phyloP scores from a whole-genome alignment of 2,329 filamentous ascomycete genomes.

The Scytalidium sp. region DNA sequence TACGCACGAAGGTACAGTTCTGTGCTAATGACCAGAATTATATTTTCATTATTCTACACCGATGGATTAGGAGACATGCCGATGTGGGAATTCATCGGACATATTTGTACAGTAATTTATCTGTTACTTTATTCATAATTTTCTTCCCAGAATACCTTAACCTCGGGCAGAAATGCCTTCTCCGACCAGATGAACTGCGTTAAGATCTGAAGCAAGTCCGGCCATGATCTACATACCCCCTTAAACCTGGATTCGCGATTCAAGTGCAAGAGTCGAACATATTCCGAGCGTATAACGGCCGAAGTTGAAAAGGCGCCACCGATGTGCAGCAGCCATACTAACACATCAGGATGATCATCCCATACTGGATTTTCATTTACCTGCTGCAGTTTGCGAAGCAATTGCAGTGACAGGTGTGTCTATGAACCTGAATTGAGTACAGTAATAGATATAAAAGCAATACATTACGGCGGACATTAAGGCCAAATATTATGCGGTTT shows the following conservation, averaged over 20 bases:
- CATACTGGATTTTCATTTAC: slow-evolving; percentile 26
- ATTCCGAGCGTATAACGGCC: slow-evolving; percentile 26
- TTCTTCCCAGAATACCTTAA: slow-evolving; percentile 32
- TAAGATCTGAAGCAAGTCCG: slow-evolving; percentile 27
- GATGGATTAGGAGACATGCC: background rate
- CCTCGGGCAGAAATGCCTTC: slow-evolving; percentile 28
- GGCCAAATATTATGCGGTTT: slow-evolving; percentile 1
- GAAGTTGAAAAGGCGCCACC: slow-evolving; percentile 35
- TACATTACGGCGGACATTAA: slow-evolving; percentile 2
- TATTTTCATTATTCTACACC: background rate
- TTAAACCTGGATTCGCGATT: slow-evolving; percentile 15
- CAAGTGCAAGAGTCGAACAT: slow-evolving; percentile 20
- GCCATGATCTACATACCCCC: slow-evolving; percentile 28
- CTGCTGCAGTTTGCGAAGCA: slow-evolving; percentile 31
- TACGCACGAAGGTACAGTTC: too few species aligned
- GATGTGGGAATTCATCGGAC: background rate
- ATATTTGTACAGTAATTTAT: background rate
- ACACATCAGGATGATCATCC: slow-evolving; percentile 29
- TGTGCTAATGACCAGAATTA: background rate
- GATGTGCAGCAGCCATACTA: slow-evolving; percentile 35
- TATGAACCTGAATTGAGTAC: slow-evolving; percentile 9
- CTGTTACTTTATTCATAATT: background rate
- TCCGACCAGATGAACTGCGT: slow-evolving; percentile 39
- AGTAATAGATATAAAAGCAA: slow-evolving; percentile 11
- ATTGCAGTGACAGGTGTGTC: slow-evolving; percentile 28